Evolutionary conservation across 2,329 filamentous ascomycete genomes (phyloP).

Genomic region (Cladosporium sp.): DNA sequence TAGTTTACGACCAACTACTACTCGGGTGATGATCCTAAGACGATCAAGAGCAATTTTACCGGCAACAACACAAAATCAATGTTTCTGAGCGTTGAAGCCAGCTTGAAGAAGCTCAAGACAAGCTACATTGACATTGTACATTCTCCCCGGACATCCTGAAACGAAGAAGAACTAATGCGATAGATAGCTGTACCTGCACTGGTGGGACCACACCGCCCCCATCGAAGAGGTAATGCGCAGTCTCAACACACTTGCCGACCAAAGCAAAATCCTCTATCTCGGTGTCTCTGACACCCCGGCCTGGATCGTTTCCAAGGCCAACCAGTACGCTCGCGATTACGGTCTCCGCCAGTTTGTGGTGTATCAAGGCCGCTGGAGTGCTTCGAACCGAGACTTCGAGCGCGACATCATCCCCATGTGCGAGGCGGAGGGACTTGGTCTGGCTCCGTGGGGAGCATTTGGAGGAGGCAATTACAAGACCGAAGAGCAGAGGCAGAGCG

Average conservation of each 20-base stretch:
- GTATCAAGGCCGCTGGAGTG: constrained; percentile 67
- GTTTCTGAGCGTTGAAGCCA: constrained; percentile 39
- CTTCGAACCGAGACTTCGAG: constrained; percentile 56
- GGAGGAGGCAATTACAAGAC: constrained; percentile 49
- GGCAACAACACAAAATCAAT: constrained; percentile 46
- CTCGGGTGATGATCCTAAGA: constrained; percentile 28
- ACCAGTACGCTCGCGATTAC: constrained; percentile 58
- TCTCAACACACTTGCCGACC: constrained; percentile 59
- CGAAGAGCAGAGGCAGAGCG: constrained; percentile 32
- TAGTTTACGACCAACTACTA: constrained; percentile 30
- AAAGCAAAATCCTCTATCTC: constrained; percentile 67
- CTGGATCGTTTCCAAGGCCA: constrained; percentile 47
- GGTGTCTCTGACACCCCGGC: constrained; percentile 69
- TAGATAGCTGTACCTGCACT: constrained; percentile 28
- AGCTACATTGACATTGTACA: constrained; percentile 36
- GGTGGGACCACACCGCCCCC: constrained; percentile 64
- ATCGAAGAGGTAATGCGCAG: constrained; percentile 67
- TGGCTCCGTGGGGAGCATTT: constrained; percentile 32
- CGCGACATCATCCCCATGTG: constrained; percentile 58
- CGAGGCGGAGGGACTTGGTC: constrained; percentile 57
- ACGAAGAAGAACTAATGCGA: constrained; percentile 40
- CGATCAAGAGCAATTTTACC: constrained; percentile 43
- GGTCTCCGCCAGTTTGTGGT: constrained; percentile 68
- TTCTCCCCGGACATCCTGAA: constrained; percentile 45
- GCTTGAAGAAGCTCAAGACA: constrained; percentile 2